A percentile compares a stretch with the other conserved stretches of the same genome.
These are phyloP conservation scores for Flueggea neowawraea DNA, from an alignment of 441 rosid species.

Conservation along the genomic window DNA sequence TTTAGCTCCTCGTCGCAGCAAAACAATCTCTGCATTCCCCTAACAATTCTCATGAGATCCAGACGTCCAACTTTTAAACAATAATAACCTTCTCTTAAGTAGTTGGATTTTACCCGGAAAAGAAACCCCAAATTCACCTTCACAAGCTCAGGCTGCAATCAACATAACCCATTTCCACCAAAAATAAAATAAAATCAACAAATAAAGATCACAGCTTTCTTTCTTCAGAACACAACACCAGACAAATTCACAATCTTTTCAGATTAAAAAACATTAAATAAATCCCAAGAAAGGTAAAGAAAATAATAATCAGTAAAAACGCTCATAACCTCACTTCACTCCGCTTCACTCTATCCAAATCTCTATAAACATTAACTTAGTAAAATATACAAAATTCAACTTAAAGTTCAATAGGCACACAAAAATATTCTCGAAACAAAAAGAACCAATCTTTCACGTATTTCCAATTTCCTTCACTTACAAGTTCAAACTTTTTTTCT, in stretches of 20 bases:
- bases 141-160: constrained; percentile 57
- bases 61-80: constrained; percentile 55
- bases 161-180: constrained; percentile 27
- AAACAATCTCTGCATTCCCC: constrained; percentile 98
- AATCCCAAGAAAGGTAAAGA: constrained; percentile 4
- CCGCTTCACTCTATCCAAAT: too few species aligned
- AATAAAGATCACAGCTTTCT: constrained; percentile 13
- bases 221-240: background rate
- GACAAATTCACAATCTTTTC: background rate
- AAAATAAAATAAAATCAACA: constrained; percentile 14
- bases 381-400: too few species aligned
- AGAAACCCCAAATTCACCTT: constrained; percentile 34
- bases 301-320: too few species aligned
- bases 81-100: constrained; percentile 57
- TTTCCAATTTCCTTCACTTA: too few species aligned
- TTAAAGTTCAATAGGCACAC: too few species aligned
- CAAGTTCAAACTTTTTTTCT: too few species aligned
- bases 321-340: too few species aligned
- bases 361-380: too few species aligned
- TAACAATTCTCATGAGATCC: constrained; percentile 91
- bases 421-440: too few species aligned
- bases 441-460: too few species aligned
- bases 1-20: constrained; percentile 47
- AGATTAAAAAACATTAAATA: constrained; percentile 1
- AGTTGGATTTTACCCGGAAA: constrained; percentile 36